Evolutionary conservation across 1,139 yeast genomes (phyloP).

Genomic region (Protomyces inundatus): DNA sequence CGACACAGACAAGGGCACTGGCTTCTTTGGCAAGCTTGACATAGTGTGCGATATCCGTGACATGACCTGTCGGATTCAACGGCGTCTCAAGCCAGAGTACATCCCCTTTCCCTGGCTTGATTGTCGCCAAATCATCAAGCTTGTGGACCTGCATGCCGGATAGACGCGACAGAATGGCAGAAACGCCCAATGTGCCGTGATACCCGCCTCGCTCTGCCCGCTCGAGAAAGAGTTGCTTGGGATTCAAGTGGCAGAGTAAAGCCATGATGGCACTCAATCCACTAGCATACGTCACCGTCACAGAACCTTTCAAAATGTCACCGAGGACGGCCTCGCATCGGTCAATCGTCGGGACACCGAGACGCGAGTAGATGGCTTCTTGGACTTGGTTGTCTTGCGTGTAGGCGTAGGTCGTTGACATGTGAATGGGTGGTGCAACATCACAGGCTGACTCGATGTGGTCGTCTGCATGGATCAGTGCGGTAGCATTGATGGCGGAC

Average conservation of each 20-base stretch:
- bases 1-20: constrained; percentile 65
- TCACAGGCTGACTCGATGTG: constrained; percentile 46
- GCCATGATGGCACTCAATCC: constrained; percentile 82
- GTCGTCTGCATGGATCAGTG: constrained; percentile 58
- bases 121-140: not conserved
- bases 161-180: constrained; percentile 57
- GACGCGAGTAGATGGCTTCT: constrained; percentile 55
- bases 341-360: constrained; percentile 64
- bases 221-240: constrained; percentile 60
- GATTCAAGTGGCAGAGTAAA: constrained; percentile 63
- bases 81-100: constrained; percentile 84
- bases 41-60: constrained; percentile 65
- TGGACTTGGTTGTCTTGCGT: constrained; percentile 48
- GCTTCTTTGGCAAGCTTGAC: constrained; percentile 45
- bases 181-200: constrained; percentile 75
- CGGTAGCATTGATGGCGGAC: constrained; percentile 1
- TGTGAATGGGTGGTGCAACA: constrained; percentile 74
- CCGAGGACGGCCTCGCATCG: constrained; percentile 66
- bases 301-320: constrained; percentile 43
- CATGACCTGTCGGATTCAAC: constrained; percentile 75
- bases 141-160: constrained; percentile 46
- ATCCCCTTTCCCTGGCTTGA: constrained; percentile 46
- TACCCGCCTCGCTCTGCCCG: constrained; percentile 57
- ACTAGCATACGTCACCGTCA: constrained; percentile 63
- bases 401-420: constrained; percentile 73